These are phyloP conservation scores for Dryadomyces sulphureus DNA, from an alignment of 2,329 filamentous ascomycete species.

Conservation along the genomic window DNA sequence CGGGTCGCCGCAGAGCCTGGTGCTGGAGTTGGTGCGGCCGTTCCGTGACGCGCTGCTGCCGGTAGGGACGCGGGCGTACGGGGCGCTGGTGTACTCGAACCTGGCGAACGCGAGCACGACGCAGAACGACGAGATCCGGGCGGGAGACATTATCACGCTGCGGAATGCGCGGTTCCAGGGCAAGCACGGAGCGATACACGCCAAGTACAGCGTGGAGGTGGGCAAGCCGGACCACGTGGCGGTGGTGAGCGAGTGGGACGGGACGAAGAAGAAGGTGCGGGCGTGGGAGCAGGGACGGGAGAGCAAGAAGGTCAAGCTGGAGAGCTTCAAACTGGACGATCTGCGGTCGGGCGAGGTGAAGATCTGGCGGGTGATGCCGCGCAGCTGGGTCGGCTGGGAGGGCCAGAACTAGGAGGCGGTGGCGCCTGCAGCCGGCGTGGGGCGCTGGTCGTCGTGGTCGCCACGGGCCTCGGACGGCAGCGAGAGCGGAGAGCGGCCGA, in stretches of 20 bases:
- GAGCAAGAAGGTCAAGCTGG: slow-evolving; percentile 81
- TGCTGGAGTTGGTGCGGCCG: slow-evolving; percentile 65
- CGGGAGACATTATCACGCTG: slow-evolving; percentile 81
- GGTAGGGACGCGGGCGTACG: slow-evolving; percentile 79
- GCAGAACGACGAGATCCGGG: slow-evolving; percentile 82
- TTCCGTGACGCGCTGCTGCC: slow-evolving; percentile 62
- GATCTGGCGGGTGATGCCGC: slow-evolving; percentile 90
- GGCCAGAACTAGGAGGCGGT: slow-evolving; percentile 33
- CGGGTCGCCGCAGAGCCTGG: slow-evolving; percentile 61
- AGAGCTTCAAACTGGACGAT: slow-evolving; percentile 90
- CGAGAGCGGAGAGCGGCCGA: not conserved
- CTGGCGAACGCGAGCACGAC: slow-evolving; percentile 85
- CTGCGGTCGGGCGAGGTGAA: slow-evolving; percentile 86
- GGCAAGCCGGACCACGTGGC: slow-evolving; percentile 82
- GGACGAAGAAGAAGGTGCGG: slow-evolving; percentile 92
- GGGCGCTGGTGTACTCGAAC: slow-evolving; percentile 86
- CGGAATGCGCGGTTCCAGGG: slow-evolving; percentile 91
- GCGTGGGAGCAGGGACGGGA: slow-evolving; percentile 93
- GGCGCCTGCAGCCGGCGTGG: not conserved
- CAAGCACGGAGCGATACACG: slow-evolving; percentile 88
- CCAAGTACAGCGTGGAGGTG: slow-evolving; percentile 80
- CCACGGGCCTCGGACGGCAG: not conserved
- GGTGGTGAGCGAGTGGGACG: slow-evolving; percentile 92
- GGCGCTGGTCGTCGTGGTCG: not conserved
- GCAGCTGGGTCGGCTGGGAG: slow-evolving; percentile 86